Evolutionary conservation across 2,329 filamentous ascomycete genomes (phyloP), one percentile per base, ranked within the genome.

Genomic region (Pseudonectria foliicola): DNA sequence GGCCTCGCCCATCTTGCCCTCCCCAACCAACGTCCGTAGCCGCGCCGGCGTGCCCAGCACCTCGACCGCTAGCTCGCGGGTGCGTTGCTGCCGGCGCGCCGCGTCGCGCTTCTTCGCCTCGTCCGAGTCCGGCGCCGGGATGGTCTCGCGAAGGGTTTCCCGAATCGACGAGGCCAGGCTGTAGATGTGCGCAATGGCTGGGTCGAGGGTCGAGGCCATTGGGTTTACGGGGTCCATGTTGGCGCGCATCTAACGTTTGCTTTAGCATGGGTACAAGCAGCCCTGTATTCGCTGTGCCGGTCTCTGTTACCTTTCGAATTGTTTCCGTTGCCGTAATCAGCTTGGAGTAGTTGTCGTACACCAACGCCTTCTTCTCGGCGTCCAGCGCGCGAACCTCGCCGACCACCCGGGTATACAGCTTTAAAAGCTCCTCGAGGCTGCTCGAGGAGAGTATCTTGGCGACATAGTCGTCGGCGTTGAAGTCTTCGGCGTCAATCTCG

Each of bases 341-440:
- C 64, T 96, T 96, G 49, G 84, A 92, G 61, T 96, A 98, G 57
- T 98, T 98, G 59, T 98, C 90, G 60, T 98, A 98, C 4, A 98
- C 92, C 42, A 98, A 66, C 2, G 90, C 89, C 64, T 98, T 98
- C 61, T 92, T 84, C 70, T 98, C 92, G 15, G 90, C 90, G 54
- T 96, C 92, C 13, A 98, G 70, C 3, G 86, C 89, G 25, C 88
- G 69, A 31, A 95, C 90, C 63, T 96, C 90, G 46, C 78, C 74
- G 47, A 90, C 62, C 8, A 90, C 69, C 14, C 76, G 72, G 30
- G 82, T 79, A 56, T 92, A 88, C 2, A 82, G 68, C 34, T 70
- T 70, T 52, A 92, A 56, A 34, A 92, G 65, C 35, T 82, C 82
- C 52, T 80, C 75, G 24, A 92, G 65, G 6, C 73, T 71, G 52